These are phyloP conservation scores for Gossypium gossypioides DNA, from an alignment of 441 rosid species.

Conservation along the genomic window DNA sequence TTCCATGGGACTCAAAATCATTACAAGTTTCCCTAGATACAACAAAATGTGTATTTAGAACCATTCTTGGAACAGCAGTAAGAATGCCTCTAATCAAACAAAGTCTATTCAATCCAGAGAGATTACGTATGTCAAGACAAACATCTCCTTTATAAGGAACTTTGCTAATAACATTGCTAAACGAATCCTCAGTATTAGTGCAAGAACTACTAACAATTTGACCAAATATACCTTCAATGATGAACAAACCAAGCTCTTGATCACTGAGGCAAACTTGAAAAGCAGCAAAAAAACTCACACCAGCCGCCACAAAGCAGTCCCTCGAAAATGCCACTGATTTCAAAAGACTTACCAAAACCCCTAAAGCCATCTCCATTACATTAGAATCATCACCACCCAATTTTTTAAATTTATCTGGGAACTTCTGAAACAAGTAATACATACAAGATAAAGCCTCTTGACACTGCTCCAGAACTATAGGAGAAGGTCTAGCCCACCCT, in stretches of 20 bases:
- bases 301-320: conserved; percentile 92
- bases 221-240: conserved; percentile 56
- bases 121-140: conserved; percentile 41
- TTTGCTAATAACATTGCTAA: conserved; percentile 38
- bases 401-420: conserved; percentile 45
- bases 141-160: conserved; percentile 64
- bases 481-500: conserved; percentile 72
- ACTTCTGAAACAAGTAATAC: conserved; percentile 85
- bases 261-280: conserved; percentile 65
- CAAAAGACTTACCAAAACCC: conserved; percentile 51
- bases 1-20: conserved; percentile 24
- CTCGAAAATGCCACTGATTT: conserved; percentile 61
- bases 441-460: conserved; percentile 88
- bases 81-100: conserved; percentile 94
- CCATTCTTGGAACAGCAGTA: conserved; percentile 71
- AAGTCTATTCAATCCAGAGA: conserved; percentile 72
- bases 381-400: conserved; percentile 27
- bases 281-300: conserved; percentile 81
- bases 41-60: conserved; percentile 50
- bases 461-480: conserved; percentile 86
- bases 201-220: conserved; percentile 22
- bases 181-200: conserved; percentile 20
- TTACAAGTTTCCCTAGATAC: conserved; percentile 23
- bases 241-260: conserved; percentile 62
- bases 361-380: conserved; percentile 47